These are phyloP conservation scores for Trichoderma gamsii DNA, from an alignment of 495 filamentous ascomycete species.

Conservation along the genomic window DNA sequence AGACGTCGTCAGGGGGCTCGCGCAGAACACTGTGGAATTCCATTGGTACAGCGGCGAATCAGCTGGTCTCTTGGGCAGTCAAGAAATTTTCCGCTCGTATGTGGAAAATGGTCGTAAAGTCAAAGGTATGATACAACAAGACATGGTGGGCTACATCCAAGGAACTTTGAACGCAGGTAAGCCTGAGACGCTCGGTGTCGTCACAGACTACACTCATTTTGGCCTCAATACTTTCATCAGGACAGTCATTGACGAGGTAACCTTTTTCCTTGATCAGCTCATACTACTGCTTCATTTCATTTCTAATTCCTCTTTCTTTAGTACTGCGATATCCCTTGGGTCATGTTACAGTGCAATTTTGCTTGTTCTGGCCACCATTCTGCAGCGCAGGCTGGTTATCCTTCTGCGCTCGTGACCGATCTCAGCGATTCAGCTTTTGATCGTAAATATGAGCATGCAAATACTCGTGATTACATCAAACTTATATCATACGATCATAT, in stretches of 20 bases:
- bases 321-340: conserved; percentile 88
- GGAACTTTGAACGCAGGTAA: conserved; percentile 77
- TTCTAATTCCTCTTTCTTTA: conserved; percentile 20
- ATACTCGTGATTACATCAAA: conserved; percentile 80
- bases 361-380: conserved; percentile 96
- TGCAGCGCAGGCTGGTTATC: conserved; percentile 93
- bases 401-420: conserved; percentile 93
- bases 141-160: conserved; percentile 93
- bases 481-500: conserved; percentile 94
- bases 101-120: conserved; percentile 67
- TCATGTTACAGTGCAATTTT: conserved; percentile 92
- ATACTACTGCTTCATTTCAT: neutral
- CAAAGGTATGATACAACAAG: conserved; percentile 98
- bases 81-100: conserved; percentile 84
- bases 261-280: neutral
- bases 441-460: conserved; percentile 45
- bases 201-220: conserved; percentile 84
- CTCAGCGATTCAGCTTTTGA: conserved; percentile 88
- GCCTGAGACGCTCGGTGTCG: conserved; percentile 76
- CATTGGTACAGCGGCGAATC: conserved; percentile 98
- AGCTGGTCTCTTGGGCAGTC: conserved; percentile 83
- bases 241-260: conserved; percentile 68
- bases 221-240: conserved; percentile 89
- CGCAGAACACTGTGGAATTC: conserved; percentile 87
- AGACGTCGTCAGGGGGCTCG: conserved; percentile 41